Percentiles rank a stretch among this genome's conserved stretches.
phyloP scores from a whole-genome alignment of 2,329 filamentous ascomycete species.

The Epichloe sibirici region DNA sequence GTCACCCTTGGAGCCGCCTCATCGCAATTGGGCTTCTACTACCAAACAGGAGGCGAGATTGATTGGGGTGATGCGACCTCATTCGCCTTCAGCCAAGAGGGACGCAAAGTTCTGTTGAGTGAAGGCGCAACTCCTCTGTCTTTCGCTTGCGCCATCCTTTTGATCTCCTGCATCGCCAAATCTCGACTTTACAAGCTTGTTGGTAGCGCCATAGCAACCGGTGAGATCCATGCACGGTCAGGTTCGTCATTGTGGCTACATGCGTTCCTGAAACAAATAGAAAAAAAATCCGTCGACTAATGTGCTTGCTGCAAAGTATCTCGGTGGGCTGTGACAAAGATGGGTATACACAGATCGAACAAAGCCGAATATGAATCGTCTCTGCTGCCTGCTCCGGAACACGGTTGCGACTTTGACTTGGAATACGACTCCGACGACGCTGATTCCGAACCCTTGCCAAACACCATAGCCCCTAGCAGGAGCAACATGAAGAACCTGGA shows the following conservation, averaged over 20 bases:
- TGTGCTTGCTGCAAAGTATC: not conserved
- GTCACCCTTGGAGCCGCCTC: constrained; percentile 17
- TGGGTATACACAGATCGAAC: not conserved
- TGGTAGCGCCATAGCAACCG: constrained; percentile 11
- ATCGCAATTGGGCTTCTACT: constrained; percentile 20
- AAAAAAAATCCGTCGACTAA: not conserved
- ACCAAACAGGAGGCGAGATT: constrained; percentile 19
- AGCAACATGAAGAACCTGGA: constrained; percentile 2
- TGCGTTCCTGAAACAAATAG: not conserved
- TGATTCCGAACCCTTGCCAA: not conserved
- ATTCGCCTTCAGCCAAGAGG: constrained; percentile 19
- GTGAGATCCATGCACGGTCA: constrained; percentile 10
- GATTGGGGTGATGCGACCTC: constrained; percentile 20
- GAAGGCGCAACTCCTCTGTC: constrained; percentile 16
- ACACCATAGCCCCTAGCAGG: not conserved
- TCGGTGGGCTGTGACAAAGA: constrained; percentile 1
- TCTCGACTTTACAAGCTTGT: constrained; percentile 13
- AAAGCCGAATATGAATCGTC: constrained; percentile 2
- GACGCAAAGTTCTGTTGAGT: constrained; percentile 19
- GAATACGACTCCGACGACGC: constrained; percentile 7
- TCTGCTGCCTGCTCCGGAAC: constrained; percentile 4
- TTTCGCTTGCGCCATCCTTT: constrained; percentile 12
- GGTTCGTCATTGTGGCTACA: constrained; percentile 10
- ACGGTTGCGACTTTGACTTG: constrained; percentile 2
- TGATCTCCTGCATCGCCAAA: constrained; percentile 13